A percentile compares a stretch with the other conserved stretches of the same genome.
Evolutionary conservation across 1,284 basidiomycete species (phyloP).

Genomic region (Quambalaria eucalypti): DNA sequence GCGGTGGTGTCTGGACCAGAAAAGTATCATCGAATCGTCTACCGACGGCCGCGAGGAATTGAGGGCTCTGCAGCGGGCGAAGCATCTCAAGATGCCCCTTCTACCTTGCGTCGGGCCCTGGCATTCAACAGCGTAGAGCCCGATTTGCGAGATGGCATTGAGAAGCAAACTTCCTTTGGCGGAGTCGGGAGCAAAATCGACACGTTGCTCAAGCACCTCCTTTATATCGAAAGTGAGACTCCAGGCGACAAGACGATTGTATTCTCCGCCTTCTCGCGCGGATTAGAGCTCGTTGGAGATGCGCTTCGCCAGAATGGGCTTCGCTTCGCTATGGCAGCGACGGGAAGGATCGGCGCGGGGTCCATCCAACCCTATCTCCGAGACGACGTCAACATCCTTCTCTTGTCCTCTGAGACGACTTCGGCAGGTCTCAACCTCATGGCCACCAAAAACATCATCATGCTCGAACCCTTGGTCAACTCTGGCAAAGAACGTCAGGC

Average conservation of each 20-base stretch:
- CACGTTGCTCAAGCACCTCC: constrained; percentile 25
- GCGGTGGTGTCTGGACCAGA: constrained; percentile 4
- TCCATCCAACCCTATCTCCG: constrained; percentile 21
- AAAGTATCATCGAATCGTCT: constrained; percentile 38
- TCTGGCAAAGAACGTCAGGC: constrained; percentile 38
- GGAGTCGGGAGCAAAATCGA: constrained; percentile 40
- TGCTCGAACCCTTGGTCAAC: constrained; percentile 41
- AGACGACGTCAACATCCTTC: constrained; percentile 24
- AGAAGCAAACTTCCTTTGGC: constrained; percentile 16
- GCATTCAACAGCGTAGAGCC: too few relatives aligned
- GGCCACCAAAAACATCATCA: constrained; percentile 31
- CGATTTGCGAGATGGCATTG: constrained; percentile 14
- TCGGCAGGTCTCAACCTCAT: constrained; percentile 38
- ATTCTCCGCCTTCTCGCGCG: constrained; percentile 40
- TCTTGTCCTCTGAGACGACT: constrained; percentile 42
- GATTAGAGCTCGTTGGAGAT: constrained; percentile 34
- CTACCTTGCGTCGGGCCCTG: too few relatives aligned
- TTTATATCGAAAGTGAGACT: constrained; percentile 10
- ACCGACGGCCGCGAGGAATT: constrained; percentile 7
- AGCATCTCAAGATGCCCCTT: too few relatives aligned
- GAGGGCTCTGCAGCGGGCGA: background rate
- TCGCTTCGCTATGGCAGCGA: background rate
- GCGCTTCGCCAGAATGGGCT: constrained; percentile 33
- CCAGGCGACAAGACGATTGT: constrained; percentile 36
- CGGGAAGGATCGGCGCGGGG: background rate